Evolutionary conservation across 768 basidiomycete genomes (phyloP), one percentile per base, ranked within the genome.

Genomic region (Grammothele lineata): DNA sequence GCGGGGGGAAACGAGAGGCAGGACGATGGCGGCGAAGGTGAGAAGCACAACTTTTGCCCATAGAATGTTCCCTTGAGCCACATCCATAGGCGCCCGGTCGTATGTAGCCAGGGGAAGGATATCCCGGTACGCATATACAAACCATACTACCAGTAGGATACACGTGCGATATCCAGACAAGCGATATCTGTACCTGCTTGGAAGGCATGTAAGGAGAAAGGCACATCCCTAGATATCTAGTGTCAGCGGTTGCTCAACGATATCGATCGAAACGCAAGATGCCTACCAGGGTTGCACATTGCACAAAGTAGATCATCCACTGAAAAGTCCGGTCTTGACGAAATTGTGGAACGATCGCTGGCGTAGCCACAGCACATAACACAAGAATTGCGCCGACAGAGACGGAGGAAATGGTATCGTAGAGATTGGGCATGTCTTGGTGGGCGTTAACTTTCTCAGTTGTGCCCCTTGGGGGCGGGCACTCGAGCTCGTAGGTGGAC

Each of bases 111-210:
- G 53, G 2, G 73, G 73, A 58, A 62, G 72, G 5, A 75, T 22
- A 32, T 61, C 55, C 19, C 71, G 59, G 52, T 70, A 71, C 8
- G 56, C 57, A 51, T 66, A 74, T 5, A 70, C 55, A 7, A 37
- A 47, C 54, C 62, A 70, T 6, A 66, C 66, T 27, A 65, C 60
- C 15, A 80, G 54, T 9, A 83, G 63, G 5, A 84, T 35, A 21
- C 19, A n/a, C 19, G 19, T 34, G 32, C 33, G 42, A 7, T 33
- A 44, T 39, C 59, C 65, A 11, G 57, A 61, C 5, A 1, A 19
- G 18, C 19, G 6, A 32, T 21, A 3, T 10, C 22, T 11, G 14
- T 24, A 8, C 23, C n/a, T 37, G n/a, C 17, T 11, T 37, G 37
- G 18, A 37, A 19, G 6, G n/a, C 3, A 18, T 30, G 27, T 30